These are phyloP conservation scores for Zizania latifolia DNA, from an alignment of 176 grass and related monocot species.

Conservation along the genomic window DNA sequence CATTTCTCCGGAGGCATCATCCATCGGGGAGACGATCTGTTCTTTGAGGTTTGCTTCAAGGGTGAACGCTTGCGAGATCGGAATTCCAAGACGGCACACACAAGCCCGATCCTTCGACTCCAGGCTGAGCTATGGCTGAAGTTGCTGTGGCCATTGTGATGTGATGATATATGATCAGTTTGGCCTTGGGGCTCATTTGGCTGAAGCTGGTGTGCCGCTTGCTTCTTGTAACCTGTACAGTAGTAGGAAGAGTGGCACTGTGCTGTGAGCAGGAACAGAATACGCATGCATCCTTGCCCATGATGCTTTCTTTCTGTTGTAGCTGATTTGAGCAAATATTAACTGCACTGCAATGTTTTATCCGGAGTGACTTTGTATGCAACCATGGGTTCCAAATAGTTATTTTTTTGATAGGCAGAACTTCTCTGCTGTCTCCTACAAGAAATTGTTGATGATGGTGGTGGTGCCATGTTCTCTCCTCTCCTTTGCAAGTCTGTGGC, in stretches of 20 bases:
- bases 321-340: conserved; percentile 31
- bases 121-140: conserved; percentile 44
- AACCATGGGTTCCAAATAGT: background rate
- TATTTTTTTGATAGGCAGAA: background rate
- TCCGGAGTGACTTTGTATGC: background rate
- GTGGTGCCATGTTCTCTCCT: too few relatives aligned
- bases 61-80: conserved; percentile 89
- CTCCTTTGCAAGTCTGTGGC: too few relatives aligned
- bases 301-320: conserved; percentile 4
- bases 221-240: conserved; percentile 50
- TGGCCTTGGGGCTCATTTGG: conserved; percentile 8
- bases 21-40: conserved; percentile 56
- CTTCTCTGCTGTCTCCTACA: background rate
- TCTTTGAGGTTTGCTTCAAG: conserved; percentile 84
- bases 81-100: conserved; percentile 68
- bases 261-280: conserved; percentile 11
- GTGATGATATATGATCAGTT: background rate
- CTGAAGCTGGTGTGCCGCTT: conserved; percentile 1
- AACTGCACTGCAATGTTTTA: conserved; percentile 3
- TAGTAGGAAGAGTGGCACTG: conserved; percentile 13
- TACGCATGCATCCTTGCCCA: background rate
- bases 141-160: background rate
- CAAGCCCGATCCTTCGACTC: conserved; percentile 33
- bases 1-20: conserved; percentile 69
- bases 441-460: background rate